Conservation (phyloP, 1,139 yeast genomes). For the Wickerhamomyces sp. region DNA sequence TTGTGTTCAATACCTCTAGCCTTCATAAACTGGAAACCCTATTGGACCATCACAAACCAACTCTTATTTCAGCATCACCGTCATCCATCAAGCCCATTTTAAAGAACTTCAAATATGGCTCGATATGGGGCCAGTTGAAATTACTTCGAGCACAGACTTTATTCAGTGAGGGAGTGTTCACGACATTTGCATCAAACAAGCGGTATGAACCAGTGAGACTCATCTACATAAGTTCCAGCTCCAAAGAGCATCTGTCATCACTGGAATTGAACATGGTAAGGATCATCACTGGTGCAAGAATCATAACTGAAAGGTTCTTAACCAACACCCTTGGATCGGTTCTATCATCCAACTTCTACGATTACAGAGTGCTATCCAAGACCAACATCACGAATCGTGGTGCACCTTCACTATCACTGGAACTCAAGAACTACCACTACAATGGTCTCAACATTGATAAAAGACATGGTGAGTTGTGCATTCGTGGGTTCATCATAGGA, state of each 20-base stretch:
- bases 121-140: constrained; percentile 11
- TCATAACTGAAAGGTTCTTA: constrained; percentile 48
- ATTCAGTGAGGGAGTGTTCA: constrained; percentile 37
- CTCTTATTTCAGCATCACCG: constrained; percentile 12
- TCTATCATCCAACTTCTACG: constrained; percentile 54
- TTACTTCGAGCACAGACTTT: constrained; percentile 31
- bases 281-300: constrained; percentile 43
- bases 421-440: constrained; percentile 39
- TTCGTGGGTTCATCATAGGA: constrained; percentile 68
- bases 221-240: constrained; percentile 30
- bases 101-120: neutral
- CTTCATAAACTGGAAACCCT: constrained; percentile 1
- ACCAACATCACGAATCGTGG: constrained; percentile 28
- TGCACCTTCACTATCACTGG: constrained; percentile 30
- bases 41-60: constrained; percentile 9
- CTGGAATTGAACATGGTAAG: constrained; percentile 39
- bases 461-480: constrained; percentile 46
- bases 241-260: constrained; percentile 23
- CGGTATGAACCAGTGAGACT: constrained; percentile 32
- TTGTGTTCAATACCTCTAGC: constrained; percentile 17
- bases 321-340: constrained; percentile 53
- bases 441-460: constrained; percentile 30
- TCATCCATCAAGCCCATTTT: constrained; percentile 1
- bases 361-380: constrained; percentile 47
- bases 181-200: constrained; percentile 26